Base-by-base conservation (phyloP, 352 stramenopile species). In the Phytophthora sp. region DNA sequence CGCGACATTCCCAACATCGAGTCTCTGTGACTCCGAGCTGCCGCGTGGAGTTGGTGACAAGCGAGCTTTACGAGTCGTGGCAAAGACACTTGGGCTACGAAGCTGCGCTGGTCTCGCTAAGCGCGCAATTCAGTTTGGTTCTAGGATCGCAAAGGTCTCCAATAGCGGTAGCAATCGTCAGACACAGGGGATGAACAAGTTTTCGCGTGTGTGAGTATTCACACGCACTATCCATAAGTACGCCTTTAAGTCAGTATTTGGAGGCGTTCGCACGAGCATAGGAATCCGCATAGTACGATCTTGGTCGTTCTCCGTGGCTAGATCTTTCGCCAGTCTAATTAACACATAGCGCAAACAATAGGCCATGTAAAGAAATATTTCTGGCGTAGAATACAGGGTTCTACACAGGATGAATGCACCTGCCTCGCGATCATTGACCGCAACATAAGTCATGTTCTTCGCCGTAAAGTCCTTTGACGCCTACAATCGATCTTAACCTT, bases 61-160 rank as follows among this genome's bases (percentile, higher is more conserved):
- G 58, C 77, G 85, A 20, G 86, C 98, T 30, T 69, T 99, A 42
- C 77, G 96, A 6, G 27, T 95, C 12, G 84, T 96, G 3, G 91
- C 87, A 5, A 69, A 66, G 30, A 55, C 76, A 38, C 71, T 97
- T 20, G 91, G 90, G 9, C 68, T 97, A 0, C 31, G 41, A 37
- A 77, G 76, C 51, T 92, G 79, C 42, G 69, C 76, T n/a, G 52
- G 46, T 4, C 69, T 98, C 13, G 86, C 93, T 0, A 99, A 99
- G 66, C 81, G 95, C 12, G 96, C 96, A 4, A 98, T 99, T 57
- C 96, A 99, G 66, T 99, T 99, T 63, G 96, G 83, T 31, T 82
- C 89, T 55, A 78, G 92, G 3, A 97, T 98, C 61, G 89, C 92
- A 21, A 96, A 98, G 68, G 77, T 97, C 15, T 93, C 83, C 9